Conservation (phyloP, 108 stramenopile genomes). For the Chaetoceros tenuissimus region DNA sequence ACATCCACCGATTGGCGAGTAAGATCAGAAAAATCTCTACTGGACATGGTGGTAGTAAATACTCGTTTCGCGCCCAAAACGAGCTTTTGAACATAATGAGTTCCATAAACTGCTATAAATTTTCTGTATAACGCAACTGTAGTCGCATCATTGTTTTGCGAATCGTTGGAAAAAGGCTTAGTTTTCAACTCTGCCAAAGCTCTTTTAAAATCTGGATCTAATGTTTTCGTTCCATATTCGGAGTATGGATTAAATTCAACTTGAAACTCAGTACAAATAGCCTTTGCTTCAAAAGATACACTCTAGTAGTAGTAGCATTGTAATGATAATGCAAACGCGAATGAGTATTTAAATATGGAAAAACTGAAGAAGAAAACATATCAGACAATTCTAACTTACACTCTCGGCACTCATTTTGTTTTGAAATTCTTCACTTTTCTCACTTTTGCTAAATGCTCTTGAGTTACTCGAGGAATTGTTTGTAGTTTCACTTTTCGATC, state of each 20-base stretch:
- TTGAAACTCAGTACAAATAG: not conserved
- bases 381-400: no score
- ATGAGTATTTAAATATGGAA: no score
- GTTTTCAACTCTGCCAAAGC: not conserved
- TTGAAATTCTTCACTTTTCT: not conserved
- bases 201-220: not conserved
- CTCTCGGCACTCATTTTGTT: not conserved
- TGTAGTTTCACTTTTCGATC: no score
- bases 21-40: not conserved
- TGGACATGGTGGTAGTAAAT: not conserved
- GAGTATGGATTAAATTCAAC: not conserved
- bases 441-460: not conserved
- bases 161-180: not conserved
- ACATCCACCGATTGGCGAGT: not conserved
- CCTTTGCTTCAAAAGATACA: not conserved
- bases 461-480: not conserved
- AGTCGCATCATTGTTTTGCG: not conserved
- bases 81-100: not conserved
- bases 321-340: no score
- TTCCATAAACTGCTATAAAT: not conserved
- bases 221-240: not conserved
- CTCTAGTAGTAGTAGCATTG: no score
- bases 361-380: no score
- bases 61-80: not conserved
- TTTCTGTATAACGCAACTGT: no score